Conservation (phyloP, 2,329 filamentous ascomycete genomes). For the Cucurbitaria berberidis region DNA sequence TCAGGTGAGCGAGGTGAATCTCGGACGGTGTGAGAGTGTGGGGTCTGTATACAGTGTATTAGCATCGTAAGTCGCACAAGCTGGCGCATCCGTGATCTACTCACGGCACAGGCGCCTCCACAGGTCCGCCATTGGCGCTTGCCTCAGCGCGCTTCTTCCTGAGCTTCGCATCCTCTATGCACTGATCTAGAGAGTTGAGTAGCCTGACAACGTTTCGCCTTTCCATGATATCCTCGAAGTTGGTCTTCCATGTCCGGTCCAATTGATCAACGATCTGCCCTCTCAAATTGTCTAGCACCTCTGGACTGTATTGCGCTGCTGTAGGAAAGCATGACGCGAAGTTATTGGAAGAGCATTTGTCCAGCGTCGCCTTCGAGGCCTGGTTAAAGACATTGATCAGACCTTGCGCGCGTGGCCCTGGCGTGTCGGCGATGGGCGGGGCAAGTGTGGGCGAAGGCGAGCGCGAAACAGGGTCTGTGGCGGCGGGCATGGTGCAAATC, state of each 20-base stretch:
- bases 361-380: constrained; percentile 65
- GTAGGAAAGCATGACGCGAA: constrained; percentile 70
- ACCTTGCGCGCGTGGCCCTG: constrained; percentile 65
- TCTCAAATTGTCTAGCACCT: constrained; percentile 63
- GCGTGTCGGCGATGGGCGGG: constrained; percentile 61
- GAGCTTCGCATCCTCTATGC: constrained; percentile 64
- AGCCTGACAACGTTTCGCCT: constrained; percentile 63
- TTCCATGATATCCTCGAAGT: constrained; percentile 66
- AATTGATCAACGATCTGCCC: constrained; percentile 64
- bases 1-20: constrained; percentile 65
- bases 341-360: constrained; percentile 65
- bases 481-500: constrained; percentile 37
- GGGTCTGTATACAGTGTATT: constrained; percentile 50
- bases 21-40: constrained; percentile 64
- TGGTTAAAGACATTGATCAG: constrained; percentile 66
- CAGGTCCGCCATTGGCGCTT: constrained; percentile 44
- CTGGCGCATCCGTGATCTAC: constrained; percentile 29
- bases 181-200: constrained; percentile 66
- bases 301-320: constrained; percentile 62
- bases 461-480: constrained; percentile 39
- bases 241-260: constrained; percentile 61
- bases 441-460: constrained; percentile 59
- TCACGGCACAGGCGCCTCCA: constrained; percentile 54
- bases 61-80: constrained; percentile 7
- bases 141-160: constrained; percentile 56